These are phyloP conservation scores for Dimargaris xerosporica DNA, from an alignment of 192 early-diverging fungal species.

Conservation along the genomic window DNA sequence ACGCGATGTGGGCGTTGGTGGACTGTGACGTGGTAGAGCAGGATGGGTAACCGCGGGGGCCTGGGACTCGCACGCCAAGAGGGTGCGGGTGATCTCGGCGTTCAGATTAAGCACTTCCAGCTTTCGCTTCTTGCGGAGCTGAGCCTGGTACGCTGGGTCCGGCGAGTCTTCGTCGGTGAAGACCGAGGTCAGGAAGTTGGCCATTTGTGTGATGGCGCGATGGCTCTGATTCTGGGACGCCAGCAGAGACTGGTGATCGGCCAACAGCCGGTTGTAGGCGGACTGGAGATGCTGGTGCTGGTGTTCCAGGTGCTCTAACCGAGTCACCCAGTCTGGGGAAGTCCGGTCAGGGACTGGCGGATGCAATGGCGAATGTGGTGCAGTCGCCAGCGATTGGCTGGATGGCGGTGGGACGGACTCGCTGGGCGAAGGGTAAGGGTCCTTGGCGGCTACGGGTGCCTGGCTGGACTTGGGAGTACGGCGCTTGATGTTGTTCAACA, in stretches of 20 bases:
- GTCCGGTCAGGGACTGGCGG: background rate
- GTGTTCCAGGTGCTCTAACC: background rate
- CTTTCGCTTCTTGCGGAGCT: conserved; percentile 5
- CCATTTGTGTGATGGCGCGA: conserved; percentile 4
- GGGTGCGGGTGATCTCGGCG: conserved; percentile 8
- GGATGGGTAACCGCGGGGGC: too few species aligned
- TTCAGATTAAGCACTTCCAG: conserved; percentile 4
- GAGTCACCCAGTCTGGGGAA: background rate
- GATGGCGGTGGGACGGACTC: background rate
- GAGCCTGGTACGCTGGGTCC: background rate
- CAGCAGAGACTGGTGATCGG: background rate
- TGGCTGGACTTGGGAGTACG: conserved; percentile 26
- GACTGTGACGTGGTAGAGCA: too few species aligned
- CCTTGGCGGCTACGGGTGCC: background rate
- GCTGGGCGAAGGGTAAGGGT: background rate
- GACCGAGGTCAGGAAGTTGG: conserved; percentile 4
- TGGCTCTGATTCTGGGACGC: conserved; percentile 2
- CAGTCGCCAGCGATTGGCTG: background rate
- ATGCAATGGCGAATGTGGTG: background rate
- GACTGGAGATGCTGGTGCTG: background rate
- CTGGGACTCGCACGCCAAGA: background rate
- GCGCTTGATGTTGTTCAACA: conserved; percentile 54
- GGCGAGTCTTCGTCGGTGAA: conserved; percentile 2
- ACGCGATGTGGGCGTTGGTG: too few species aligned
- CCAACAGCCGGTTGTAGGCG: background rate